Evolutionary conservation across 495 filamentous ascomycete species (phyloP).

Genomic region (Cercophora scortea): DNA sequence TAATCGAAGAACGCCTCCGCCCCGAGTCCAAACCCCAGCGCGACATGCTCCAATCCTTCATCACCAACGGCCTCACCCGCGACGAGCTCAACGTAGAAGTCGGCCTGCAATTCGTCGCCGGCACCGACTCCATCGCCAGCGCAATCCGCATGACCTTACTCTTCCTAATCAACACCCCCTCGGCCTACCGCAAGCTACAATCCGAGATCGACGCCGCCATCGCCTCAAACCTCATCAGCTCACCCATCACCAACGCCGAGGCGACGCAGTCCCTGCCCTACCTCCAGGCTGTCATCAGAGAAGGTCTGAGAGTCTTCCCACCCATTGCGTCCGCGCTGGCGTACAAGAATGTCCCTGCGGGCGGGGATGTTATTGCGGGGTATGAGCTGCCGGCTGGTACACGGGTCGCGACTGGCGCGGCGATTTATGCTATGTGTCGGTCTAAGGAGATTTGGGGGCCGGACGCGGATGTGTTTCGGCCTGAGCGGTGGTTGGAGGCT

Average conservation of each 20-base stretch:
- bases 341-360: slow-evolving; percentile 25
- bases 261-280: slow-evolving; percentile 32
- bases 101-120: slow-evolving; percentile 43
- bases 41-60: slow-evolving; percentile 38
- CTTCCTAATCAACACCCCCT: slow-evolving; percentile 40
- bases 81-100: slow-evolving; percentile 35
- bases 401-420: slow-evolving; percentile 15
- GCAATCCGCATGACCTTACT: slow-evolving; percentile 47
- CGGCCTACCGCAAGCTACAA: slow-evolving; percentile 45
- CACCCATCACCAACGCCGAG: slow-evolving; percentile 27
- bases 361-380: slow-evolving; percentile 19
- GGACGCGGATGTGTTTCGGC: slow-evolving; percentile 28
- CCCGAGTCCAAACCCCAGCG: slow-evolving; percentile 10
- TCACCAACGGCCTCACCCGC: slow-evolving; percentile 30
- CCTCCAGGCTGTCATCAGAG: slow-evolving; percentile 36
- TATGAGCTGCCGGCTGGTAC: slow-evolving; percentile 20
- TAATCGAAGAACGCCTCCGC: slow-evolving; percentile 21
- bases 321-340: slow-evolving; percentile 36
- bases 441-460: slow-evolving; percentile 7
- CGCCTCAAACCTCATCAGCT: slow-evolving; percentile 21
- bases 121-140: slow-evolving; percentile 57
- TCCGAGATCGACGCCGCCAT: slow-evolving; percentile 45
- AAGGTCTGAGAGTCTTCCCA: slow-evolving; percentile 37
- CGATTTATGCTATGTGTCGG: slow-evolving; percentile 3
- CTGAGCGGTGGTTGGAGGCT: slow-evolving; percentile 36